These are phyloP conservation scores for Knufia petricola DNA, from an alignment of 2,329 filamentous ascomycete genomes.

Conservation along the genomic window DNA sequence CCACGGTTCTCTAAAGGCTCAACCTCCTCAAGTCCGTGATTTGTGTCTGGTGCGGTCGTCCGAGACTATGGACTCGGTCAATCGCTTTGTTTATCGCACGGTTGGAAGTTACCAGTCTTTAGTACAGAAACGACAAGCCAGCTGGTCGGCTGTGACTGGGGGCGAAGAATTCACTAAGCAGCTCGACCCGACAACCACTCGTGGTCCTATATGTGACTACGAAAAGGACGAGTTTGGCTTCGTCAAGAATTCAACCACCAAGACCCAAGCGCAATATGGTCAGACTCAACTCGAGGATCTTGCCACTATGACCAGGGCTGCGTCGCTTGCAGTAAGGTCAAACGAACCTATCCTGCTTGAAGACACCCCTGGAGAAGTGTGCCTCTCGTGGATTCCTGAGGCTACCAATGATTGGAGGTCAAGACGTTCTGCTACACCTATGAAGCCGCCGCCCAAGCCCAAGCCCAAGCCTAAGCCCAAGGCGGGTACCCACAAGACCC, in stretches of 20 bases:
- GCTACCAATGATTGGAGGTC: not conserved
- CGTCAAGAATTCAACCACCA: conserved; percentile 26
- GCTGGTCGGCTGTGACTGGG: conserved; percentile 2
- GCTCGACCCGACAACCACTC: not conserved
- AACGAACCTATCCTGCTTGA: conserved; percentile 29
- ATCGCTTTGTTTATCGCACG: conserved; percentile 48
- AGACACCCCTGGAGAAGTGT: conserved; percentile 27
- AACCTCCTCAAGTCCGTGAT: conserved; percentile 49
- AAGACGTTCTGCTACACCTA: not conserved
- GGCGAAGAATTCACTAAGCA: conserved; percentile 16
- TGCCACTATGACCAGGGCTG: conserved; percentile 26
- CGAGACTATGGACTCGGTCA: conserved; percentile 36
- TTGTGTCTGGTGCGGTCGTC: conserved; percentile 48
- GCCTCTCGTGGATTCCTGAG: not conserved
- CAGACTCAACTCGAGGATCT: conserved; percentile 36
- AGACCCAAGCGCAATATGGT: conserved; percentile 33
- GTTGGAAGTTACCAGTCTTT: conserved; percentile 43
- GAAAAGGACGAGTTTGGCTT: conserved; percentile 42
- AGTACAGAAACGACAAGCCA: conserved; percentile 38
- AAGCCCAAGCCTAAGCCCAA: not conserved
- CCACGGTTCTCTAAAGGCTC: conserved; percentile 48
- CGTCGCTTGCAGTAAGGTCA: conserved; percentile 27
- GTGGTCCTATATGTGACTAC: conserved; percentile 25
- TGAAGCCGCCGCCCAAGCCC: not conserved
- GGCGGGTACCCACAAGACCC: not conserved